A percentile compares a stretch with the other conserved stretches of the same genome.
Evolutionary conservation across 1,284 basidiomycete genomes (phyloP).

Genomic region (Spongiforma sp.): DNA sequence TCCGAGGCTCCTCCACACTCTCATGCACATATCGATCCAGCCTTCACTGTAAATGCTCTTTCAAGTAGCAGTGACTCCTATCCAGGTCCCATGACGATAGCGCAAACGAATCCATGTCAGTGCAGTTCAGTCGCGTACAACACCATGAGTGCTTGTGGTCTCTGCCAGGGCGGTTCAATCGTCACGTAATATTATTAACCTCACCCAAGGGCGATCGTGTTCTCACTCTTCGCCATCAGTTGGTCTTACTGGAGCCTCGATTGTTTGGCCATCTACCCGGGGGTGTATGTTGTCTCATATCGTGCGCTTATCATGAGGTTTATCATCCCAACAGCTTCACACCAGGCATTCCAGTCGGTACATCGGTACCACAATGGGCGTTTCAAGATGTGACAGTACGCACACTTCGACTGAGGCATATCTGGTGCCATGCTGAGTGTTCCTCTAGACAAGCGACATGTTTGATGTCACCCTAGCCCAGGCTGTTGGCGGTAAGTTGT

Average conservation of each 20-base stretch:
- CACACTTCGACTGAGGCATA: not conserved
- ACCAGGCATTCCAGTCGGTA: slow-evolving; percentile 29
- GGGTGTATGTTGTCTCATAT: slow-evolving; percentile 18
- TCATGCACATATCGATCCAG: slow-evolving; percentile 28
- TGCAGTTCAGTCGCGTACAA: slow-evolving; percentile 42
- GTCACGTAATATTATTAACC: slow-evolving; percentile 19
- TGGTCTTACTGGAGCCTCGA: slow-evolving; percentile 36
- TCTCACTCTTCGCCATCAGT: slow-evolving; percentile 20
- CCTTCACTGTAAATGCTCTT: slow-evolving; percentile 26
- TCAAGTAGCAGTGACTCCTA: slow-evolving; percentile 20
- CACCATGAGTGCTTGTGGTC: slow-evolving; percentile 38
- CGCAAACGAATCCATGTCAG: slow-evolving; percentile 28
- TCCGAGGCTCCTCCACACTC: not conserved
- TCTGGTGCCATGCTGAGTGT: slow-evolving; percentile 1
- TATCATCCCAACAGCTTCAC: slow-evolving; percentile 24
- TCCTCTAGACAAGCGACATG: slow-evolving; percentile 15
- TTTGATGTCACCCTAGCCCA: slow-evolving; percentile 32
- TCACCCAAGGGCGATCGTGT: not conserved
- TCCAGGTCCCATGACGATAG: slow-evolving; percentile 25
- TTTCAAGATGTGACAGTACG: slow-evolving; percentile 37
- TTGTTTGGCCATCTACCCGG: slow-evolving; percentile 25
- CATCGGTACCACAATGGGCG: slow-evolving; percentile 38
- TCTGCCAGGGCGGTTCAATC: slow-evolving; percentile 36
- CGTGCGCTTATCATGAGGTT: slow-evolving; percentile 1
- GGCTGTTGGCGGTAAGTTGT: slow-evolving; percentile 28